Base-by-base conservation (phyloP, 495 filamentous ascomycete genomes). In the Penicillium mononematosum region DNA sequence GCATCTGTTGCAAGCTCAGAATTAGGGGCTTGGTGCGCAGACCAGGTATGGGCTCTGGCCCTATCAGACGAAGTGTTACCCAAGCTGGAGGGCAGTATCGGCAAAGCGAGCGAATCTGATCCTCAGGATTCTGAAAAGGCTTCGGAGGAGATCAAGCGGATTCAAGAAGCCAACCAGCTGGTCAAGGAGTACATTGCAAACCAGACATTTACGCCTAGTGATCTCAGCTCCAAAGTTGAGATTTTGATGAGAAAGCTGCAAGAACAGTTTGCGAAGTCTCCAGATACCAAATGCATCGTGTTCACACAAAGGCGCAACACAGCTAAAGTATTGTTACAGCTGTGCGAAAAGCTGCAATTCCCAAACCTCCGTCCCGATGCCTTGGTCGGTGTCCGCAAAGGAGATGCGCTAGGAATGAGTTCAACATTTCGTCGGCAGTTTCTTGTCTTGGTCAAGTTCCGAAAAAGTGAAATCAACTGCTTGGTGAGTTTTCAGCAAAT, bases 11-110 rank as follows among this genome's bases (percentile, higher is more conserved):
- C 85, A 19, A 82, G 78, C 31, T 78, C 86, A 14, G 83, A 96
- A 59, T 75, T 98, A 11, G 92, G 94, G 7, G 69, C 76, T 24
- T 99, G 94, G 94, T 89, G 87, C 60, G 82, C 91, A n/a, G 93
- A 99, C 68, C 75, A 82, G 25, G 81, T 88, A 42, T 96, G 93
- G 91, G 71, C 75, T 24, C 81, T 88, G 46, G 84, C 84, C n/a
- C 74, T 97, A 8, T 75, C 75, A 0, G 85, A 90, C 25, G 81
- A 85, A 6, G 81, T 90, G 53, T 62, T 81, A 1, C 78, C 79
- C 5, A 90, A 85, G 58, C 66, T 91, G 8, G 82, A 88, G 72
- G 80, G 53, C 74, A 78, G 60, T 73, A 80, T 49, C 75, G 87
- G 57, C 70, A 79, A 39, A 65, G 71, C 39, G 69, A 73, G 65